Evolutionary conservation across 495 filamentous ascomycete species (phyloP).

Genomic region (Hypoxylon fragiforme): DNA sequence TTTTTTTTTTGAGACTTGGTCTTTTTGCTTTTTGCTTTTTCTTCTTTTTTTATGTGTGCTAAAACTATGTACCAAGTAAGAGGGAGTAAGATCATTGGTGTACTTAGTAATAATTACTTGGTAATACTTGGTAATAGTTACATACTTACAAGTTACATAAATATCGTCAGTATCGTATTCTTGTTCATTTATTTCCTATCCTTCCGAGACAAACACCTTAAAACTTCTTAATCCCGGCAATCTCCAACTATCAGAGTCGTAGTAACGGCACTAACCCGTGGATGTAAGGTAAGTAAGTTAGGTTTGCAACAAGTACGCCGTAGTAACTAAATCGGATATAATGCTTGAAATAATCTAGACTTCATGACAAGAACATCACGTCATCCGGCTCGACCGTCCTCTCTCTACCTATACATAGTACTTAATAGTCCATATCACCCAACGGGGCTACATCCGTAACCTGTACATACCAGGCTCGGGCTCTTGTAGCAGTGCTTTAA

Average conservation of each 20-base stretch:
- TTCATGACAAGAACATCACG: conserved; percentile 31
- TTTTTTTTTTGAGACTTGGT: too few relatives aligned
- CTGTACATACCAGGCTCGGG: too few relatives aligned
- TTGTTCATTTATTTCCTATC: conserved; percentile 7
- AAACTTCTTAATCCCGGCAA: conserved; percentile 19
- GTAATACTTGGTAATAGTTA: conserved; percentile 6
- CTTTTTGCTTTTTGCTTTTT: too few relatives aligned
- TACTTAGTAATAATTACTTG: not conserved
- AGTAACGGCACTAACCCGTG: not conserved
- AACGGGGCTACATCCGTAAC: too few relatives aligned
- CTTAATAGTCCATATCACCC: conserved; percentile 18
- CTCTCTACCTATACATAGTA: conserved; percentile 15
- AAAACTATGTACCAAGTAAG: too few relatives aligned
- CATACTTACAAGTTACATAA: conserved; percentile 1
- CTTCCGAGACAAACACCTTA: conserved; percentile 3
- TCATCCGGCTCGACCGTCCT: conserved; percentile 11
- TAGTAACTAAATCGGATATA: conserved; percentile 14
- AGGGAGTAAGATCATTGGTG: not conserved
- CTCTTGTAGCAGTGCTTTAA: too few relatives aligned
- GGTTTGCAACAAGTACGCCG: conserved; percentile 8
- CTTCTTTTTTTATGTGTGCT: too few relatives aligned
- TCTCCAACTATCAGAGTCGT: conserved; percentile 9
- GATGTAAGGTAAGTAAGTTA: conserved; percentile 2
- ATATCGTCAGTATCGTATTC: not conserved
- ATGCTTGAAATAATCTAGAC: conserved; percentile 11